Evolutionary conservation across 148 eudicot species (phyloP).

Genomic region (Agrostemma githago): DNA sequence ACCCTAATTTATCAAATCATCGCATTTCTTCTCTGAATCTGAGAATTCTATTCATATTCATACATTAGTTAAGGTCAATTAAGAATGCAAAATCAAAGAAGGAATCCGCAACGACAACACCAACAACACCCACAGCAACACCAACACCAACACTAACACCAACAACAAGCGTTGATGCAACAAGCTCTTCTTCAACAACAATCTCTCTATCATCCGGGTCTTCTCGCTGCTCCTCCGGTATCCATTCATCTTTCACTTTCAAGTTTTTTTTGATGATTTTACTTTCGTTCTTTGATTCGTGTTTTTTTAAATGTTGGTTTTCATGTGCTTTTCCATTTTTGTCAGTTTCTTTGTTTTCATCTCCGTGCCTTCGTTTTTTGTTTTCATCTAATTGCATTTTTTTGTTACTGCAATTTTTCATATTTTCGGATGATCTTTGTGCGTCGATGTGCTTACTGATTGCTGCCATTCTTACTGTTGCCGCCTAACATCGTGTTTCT

Average conservation of each 20-base stretch:
- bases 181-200: slow-evolving; percentile 79
- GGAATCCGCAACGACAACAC: slow-evolving; percentile 50
- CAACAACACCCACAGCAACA: slow-evolving; percentile 49
- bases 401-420: no score
- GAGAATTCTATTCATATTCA: neutral
- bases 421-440: no score
- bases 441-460: no score
- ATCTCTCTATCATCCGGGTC: slow-evolving; percentile 69
- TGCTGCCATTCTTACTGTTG: no score
- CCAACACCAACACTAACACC: slow-evolving; percentile 7
- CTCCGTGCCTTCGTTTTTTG: no score
- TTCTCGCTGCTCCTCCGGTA: slow-evolving; percentile 30
- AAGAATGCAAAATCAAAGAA: slow-evolving; percentile 61
- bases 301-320: neutral
- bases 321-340: no score
- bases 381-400: no score
- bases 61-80: slow-evolving; percentile 4
- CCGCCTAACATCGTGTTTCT: no score
- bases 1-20: slow-evolving; percentile 6
- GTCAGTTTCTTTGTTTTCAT: no score
- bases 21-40: neutral
- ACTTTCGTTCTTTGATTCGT: neutral
- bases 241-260: neutral
- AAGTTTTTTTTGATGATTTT: slow-evolving; percentile 2
- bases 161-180: slow-evolving; percentile 65